Conservation (phyloP, 371 early-diverging fungal genomes). For the Lichtheimia hyalospora region DNA sequence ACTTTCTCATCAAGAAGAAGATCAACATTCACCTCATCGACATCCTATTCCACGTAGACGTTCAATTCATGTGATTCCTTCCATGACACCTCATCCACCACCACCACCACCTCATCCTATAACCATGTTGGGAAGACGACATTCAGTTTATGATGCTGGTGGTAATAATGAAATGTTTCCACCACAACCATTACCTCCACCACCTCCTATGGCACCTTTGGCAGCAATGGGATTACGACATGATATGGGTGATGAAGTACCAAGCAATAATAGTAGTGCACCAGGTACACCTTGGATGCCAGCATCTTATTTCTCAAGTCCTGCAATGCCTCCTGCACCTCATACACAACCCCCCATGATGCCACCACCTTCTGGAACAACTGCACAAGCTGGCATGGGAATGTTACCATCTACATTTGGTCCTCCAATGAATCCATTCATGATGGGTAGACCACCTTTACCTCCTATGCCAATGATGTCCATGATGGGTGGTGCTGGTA, state of each 20-base stretch:
- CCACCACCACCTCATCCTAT: slow-evolving; percentile 2
- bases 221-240: background rate
- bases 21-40: background rate
- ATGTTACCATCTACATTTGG: background rate
- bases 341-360: slow-evolving; percentile 6
- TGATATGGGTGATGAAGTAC: slow-evolving; percentile 3
- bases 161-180: slow-evolving; percentile 4
- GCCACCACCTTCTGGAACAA: background rate
- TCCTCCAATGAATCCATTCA: background rate
- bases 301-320: slow-evolving; percentile 14
- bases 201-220: slow-evolving; percentile 1
- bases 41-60: slow-evolving; percentile 8
- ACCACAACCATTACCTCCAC: slow-evolving; percentile 4
- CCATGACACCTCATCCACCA: background rate
- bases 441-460: slow-evolving; percentile 6
- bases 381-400: background rate
- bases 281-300: slow-evolving; percentile 16
- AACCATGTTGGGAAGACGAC: slow-evolving; percentile 7
- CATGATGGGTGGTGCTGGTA: slow-evolving; percentile 1
- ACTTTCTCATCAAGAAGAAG: slow-evolving; percentile 2
- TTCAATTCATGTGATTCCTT: background rate
- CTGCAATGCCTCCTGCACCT: background rate
- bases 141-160: slow-evolving; percentile 8
- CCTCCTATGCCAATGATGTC: background rate
- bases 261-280: slow-evolving; percentile 7